These are phyloP conservation scores for Russula abietina DNA, from an alignment of 768 basidiomycete species.

Conservation along the genomic window DNA sequence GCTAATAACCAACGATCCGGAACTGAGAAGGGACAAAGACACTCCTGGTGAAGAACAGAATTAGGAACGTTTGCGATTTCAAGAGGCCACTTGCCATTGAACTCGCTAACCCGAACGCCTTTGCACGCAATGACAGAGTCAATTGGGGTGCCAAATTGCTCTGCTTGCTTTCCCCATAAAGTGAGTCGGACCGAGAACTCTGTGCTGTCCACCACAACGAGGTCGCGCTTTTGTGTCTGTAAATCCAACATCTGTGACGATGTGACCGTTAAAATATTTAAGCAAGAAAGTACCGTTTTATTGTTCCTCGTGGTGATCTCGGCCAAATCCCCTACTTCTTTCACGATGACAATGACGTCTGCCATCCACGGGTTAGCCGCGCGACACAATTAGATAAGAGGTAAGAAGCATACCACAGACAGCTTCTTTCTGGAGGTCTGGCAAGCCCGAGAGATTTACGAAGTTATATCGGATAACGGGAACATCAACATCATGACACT, in stretches of 20 bases:
- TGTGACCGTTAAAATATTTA: not conserved
- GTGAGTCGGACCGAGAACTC: slow-evolving; percentile 76
- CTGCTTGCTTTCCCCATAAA: slow-evolving; percentile 94
- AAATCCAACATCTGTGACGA: not conserved
- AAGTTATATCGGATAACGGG: slow-evolving; percentile 87
- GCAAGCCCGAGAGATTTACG: slow-evolving; percentile 54
- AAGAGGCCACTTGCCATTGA: slow-evolving; percentile 50
- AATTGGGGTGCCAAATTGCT: slow-evolving; percentile 56
- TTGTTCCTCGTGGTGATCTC: slow-evolving; percentile 74
- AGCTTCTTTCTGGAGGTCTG: slow-evolving; percentile 67
- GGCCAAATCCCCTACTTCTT: slow-evolving; percentile 61
- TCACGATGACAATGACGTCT: slow-evolving; percentile 89
- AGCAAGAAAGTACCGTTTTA: slow-evolving; percentile 41
- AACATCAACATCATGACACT: slow-evolving; percentile 79
- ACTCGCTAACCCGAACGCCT: slow-evolving; percentile 89
- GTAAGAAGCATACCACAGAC: slow-evolving; percentile 57
- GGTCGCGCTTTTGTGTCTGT: slow-evolving; percentile 83
- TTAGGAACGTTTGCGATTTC: slow-evolving; percentile 19
- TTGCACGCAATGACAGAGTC: slow-evolving; percentile 86
- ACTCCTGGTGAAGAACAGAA: slow-evolving; percentile 45
- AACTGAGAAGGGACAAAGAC: slow-evolving; percentile 75
- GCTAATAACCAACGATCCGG: slow-evolving; percentile 75
- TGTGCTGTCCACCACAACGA: slow-evolving; percentile 82
- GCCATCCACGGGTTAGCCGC: slow-evolving; percentile 1
- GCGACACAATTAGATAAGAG: not conserved